Percentiles rank a stretch among this genome's conserved stretches.
phyloP scores from a whole-genome alignment of 257 asterid genomes.

The Fraxinus pennsylvanica region DNA sequence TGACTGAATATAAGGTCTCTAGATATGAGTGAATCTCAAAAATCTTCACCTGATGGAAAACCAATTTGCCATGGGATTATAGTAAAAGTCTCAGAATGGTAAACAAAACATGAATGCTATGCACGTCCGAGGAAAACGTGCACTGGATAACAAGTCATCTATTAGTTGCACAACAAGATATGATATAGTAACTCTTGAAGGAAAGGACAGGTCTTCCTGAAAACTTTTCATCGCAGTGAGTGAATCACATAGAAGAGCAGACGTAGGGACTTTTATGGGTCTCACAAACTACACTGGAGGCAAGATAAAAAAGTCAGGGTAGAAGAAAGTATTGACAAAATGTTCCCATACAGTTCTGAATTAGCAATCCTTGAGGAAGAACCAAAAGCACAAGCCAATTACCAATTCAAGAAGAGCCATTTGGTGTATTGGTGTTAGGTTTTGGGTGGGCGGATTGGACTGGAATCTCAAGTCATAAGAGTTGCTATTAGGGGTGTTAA shows the following conservation, averaged over 20 bases:
- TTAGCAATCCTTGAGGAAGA: not conserved
- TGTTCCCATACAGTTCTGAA: not conserved
- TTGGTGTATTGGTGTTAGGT: not conserved
- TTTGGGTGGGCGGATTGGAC: not conserved
- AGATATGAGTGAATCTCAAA: not conserved
- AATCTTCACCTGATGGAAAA: not conserved
- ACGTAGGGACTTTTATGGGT: not conserved
- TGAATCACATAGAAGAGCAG: not conserved
- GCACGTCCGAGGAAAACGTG: not conserved
- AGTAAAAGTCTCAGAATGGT: not conserved
- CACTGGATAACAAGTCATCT: not conserved
- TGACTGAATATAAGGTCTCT: not conserved
- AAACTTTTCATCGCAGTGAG: not conserved
- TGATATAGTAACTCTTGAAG: not conserved
- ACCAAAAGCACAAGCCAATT: not conserved
- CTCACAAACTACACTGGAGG: not conserved
- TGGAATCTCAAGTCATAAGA: not conserved
- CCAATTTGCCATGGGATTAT: not conserved
- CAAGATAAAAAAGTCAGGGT: not conserved
- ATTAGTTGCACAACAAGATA: not conserved
- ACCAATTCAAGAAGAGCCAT: not conserved
- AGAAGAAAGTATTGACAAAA: not conserved
- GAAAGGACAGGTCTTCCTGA: not conserved
- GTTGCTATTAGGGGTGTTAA: too few relatives aligned
- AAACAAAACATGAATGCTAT: not conserved